A percentile compares a stretch with the other conserved stretches of the same genome.
Evolutionary conservation across 2,329 filamentous ascomycete species (phyloP).

Genomic region (Arthroderma uncinatum): DNA sequence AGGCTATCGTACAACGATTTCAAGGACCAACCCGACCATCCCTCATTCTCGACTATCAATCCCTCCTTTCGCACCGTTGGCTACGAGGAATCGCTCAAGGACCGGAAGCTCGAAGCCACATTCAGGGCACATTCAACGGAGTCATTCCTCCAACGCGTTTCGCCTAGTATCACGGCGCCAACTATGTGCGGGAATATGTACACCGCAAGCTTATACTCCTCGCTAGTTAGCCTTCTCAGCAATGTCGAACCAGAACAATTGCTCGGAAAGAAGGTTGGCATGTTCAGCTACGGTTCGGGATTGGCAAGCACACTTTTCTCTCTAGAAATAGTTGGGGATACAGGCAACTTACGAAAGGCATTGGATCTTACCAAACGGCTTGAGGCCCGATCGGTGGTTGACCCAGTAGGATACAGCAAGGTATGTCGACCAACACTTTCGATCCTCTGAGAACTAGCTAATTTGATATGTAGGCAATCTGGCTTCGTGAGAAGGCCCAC

Average conservation of each 20-base stretch:
- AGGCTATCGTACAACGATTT: slow-evolving; percentile 80
- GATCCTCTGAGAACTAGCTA: background rate
- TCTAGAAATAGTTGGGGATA: slow-evolving; percentile 53
- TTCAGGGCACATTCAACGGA: slow-evolving; percentile 79
- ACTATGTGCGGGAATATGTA: slow-evolving; percentile 63
- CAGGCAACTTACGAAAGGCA: slow-evolving; percentile 54
- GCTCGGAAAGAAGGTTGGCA: slow-evolving; percentile 59
- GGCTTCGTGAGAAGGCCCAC: slow-evolving; percentile 71
- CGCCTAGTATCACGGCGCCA: slow-evolving; percentile 61
- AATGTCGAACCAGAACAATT: slow-evolving; percentile 52
- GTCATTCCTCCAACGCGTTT: slow-evolving; percentile 66
- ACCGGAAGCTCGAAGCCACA: slow-evolving; percentile 76
- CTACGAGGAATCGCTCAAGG: slow-evolving; percentile 65
- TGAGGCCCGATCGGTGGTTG: slow-evolving; percentile 51
- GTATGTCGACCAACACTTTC: slow-evolving; percentile 39
- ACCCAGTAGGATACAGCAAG: slow-evolving; percentile 62
- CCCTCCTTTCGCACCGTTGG: slow-evolving; percentile 66
- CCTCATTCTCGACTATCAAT: slow-evolving; percentile 62
- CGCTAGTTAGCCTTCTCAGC: slow-evolving; percentile 49
- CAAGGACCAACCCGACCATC: slow-evolving; percentile 54
- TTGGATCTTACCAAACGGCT: slow-evolving; percentile 61
- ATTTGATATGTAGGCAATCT: slow-evolving; percentile 50
- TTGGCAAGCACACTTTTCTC: slow-evolving; percentile 65
- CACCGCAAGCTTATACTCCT: slow-evolving; percentile 48
- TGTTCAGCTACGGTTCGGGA: slow-evolving; percentile 72